Percentiles rank a stretch among this genome's conserved stretches.
phyloP scores from a whole-genome alignment of 1,284 basidiomycete genomes.

The Takashimella koratensis region DNA sequence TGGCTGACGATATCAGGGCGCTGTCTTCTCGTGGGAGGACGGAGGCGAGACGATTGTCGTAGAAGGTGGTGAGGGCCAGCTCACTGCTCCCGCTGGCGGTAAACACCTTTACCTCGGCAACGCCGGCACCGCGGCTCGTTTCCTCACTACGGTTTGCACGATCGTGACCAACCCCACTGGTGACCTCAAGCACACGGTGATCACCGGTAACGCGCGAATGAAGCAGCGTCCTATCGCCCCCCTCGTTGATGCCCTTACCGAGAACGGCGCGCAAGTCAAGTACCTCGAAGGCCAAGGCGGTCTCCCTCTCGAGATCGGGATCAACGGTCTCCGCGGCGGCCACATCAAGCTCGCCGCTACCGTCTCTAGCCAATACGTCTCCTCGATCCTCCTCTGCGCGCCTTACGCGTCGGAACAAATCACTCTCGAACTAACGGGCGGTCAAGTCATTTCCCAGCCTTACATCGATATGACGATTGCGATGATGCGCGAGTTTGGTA shows the following conservation, averaged over 20 bases:
- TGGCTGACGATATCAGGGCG: slow-evolving; percentile 59
- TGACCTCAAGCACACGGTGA: slow-evolving; percentile 58
- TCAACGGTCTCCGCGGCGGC: slow-evolving; percentile 79
- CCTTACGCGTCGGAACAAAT: slow-evolving; percentile 83
- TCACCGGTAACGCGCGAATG: slow-evolving; percentile 98
- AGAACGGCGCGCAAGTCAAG: slow-evolving; percentile 74
- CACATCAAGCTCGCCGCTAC: slow-evolving; percentile 84
- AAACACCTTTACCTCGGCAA: slow-evolving; percentile 95
- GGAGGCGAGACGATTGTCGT: slow-evolving; percentile 90
- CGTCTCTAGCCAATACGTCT: slow-evolving; percentile 97
- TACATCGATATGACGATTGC: slow-evolving; percentile 99
- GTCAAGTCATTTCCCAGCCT: slow-evolving; percentile 94
- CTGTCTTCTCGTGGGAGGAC: slow-evolving; percentile 87
- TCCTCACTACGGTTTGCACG: slow-evolving; percentile 93
- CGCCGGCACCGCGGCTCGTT: slow-evolving; percentile 95
- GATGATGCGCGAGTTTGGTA: slow-evolving; percentile 95
- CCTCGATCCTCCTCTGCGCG: slow-evolving; percentile 90
- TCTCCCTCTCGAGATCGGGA: slow-evolving; percentile 80
- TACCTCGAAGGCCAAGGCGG: slow-evolving; percentile 80
- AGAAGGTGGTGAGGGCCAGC: slow-evolving; percentile 73
- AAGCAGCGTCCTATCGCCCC: slow-evolving; percentile 93
- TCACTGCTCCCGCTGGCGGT: slow-evolving; percentile 70
- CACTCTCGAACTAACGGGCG: slow-evolving; percentile 84
- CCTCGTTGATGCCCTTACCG: slow-evolving; percentile 83
- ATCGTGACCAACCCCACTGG: slow-evolving; percentile 59